Percentiles rank a stretch among this genome's conserved stretches.
Conservation (phyloP, 345 rosid species). For the Iberis pinnata region DNA sequence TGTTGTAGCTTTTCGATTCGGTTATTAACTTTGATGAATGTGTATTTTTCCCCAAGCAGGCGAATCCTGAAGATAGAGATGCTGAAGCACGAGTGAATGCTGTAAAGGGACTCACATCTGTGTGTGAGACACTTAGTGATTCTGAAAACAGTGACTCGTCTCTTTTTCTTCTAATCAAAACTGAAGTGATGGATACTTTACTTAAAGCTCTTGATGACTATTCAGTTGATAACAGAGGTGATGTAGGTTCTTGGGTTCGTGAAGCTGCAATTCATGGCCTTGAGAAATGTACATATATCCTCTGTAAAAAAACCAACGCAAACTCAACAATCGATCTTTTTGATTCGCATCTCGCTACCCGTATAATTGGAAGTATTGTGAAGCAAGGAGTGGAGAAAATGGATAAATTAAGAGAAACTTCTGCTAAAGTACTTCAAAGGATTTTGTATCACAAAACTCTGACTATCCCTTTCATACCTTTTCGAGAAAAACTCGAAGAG, state of each 20-base stretch:
- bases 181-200: conserved; percentile 72
- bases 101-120: conserved; percentile 76
- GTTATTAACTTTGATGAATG: conserved; percentile 17
- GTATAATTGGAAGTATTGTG: conserved; percentile 48
- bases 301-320: conserved; percentile 38
- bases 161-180: conserved; percentile 55
- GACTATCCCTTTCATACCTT: conserved; percentile 56
- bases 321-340: conserved; percentile 36
- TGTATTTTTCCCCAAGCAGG: conserved; percentile 40
- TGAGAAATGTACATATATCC: conserved; percentile 71
- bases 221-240: conserved; percentile 92
- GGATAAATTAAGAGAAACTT: conserved; percentile 88
- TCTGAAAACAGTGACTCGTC: conserved; percentile 39
- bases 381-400: conserved; percentile 95
- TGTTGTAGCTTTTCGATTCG: too few species aligned
- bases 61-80: conserved; percentile 83
- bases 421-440: conserved; percentile 73
- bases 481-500: conserved; percentile 64
- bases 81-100: conserved; percentile 95
- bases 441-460: conserved; percentile 50
- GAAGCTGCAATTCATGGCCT: conserved; percentile 95
- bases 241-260: conserved; percentile 99
- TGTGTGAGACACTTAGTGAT: conserved; percentile 62
- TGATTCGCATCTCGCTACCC: conserved; percentile 56
- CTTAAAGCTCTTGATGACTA: conserved; percentile 86